Base-by-base conservation (phyloP, 129 eudicot genomes). In the Deinandra increscens region DNA sequence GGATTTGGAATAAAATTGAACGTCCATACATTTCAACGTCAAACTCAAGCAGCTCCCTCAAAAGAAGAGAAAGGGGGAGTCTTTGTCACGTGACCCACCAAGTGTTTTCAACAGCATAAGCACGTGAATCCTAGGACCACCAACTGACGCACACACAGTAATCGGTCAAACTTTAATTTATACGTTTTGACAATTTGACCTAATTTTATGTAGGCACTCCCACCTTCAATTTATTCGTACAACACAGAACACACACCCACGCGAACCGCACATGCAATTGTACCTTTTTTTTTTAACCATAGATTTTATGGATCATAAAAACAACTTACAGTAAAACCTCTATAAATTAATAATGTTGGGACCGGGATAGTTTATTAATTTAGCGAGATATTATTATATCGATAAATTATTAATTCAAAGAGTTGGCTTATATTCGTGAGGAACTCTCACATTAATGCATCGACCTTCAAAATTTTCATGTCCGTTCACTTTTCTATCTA, bases 101-200 rank as follows among this genome's bases (percentile, higher is more conserved):
- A 48, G 60, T 3, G 60, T 60, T 60, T 13, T 26, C 39, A 58
- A 75, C 14, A 19, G 42, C 72, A 75, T 37, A 69, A 39, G 75
- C 80, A 68, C 80, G 80, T 68, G 80, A 75, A 20, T 5, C 50
- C 6, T 45, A 45, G 75, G 80, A 75, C 80, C 74, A 75, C 80
- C 13, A 46, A 66, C 80, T 75, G 63, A 74, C 74, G 44, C 61
- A 0, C 41, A 58, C 33, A 75, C 68, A 74, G 66, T 74, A 54
- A 54, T 41, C 68, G 19, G 68, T 75, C 63, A 75, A 75, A 68
- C 63, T 58, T 75, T 73, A n/a, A n/a, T n/a, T n/a, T n/a, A n/a
- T n/a, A n/a, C n/a, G 23, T 18, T 64, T 74, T 74, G 79, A n/a
- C n/a, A 15, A 12, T 64, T 74, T 74, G 79, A 74, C 79, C 68